These are phyloP conservation scores for Lachancea sp. DNA, from an alignment of 805 yeast genomes.

Conservation along the genomic window DNA sequence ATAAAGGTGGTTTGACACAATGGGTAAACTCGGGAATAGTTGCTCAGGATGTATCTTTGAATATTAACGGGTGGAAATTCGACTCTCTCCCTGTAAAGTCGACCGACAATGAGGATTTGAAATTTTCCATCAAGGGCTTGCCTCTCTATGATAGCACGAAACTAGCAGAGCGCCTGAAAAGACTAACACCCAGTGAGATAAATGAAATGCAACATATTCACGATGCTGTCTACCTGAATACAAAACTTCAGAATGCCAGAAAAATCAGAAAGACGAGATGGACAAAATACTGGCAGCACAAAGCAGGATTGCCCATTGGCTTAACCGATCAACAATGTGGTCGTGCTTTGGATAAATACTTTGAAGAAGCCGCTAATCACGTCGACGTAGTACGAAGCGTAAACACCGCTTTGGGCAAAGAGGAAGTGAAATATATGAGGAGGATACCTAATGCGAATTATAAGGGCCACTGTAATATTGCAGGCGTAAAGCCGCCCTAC, in stretches of 20 bases:
- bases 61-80: constrained; percentile 32
- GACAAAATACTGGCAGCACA: constrained; percentile 42
- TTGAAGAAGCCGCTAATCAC: constrained; percentile 29
- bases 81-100: constrained; percentile 26
- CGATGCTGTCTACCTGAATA: constrained; percentile 42
- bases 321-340: constrained; percentile 22
- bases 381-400: constrained; percentile 29
- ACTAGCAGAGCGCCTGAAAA: constrained; percentile 26
- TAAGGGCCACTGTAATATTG: constrained; percentile 40
- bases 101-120: constrained; percentile 13
- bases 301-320: constrained; percentile 37
- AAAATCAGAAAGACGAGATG: constrained; percentile 41
- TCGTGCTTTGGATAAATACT: constrained; percentile 24
- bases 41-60: constrained; percentile 12
- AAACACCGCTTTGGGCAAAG: constrained; percentile 37
- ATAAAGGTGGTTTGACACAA: constrained; percentile 7
- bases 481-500: constrained; percentile 42
- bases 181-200: constrained; percentile 33
- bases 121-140: constrained; percentile 36
- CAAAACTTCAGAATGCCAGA: constrained; percentile 39
- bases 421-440: constrained; percentile 39
- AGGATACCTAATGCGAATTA: constrained; percentile 45
- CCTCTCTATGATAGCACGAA: constrained; percentile 36
- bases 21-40: background rate
- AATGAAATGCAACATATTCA: constrained; percentile 45